Conservation (phyloP, 2,329 filamentous ascomycete species). For the Aspergillus sp. region DNA sequence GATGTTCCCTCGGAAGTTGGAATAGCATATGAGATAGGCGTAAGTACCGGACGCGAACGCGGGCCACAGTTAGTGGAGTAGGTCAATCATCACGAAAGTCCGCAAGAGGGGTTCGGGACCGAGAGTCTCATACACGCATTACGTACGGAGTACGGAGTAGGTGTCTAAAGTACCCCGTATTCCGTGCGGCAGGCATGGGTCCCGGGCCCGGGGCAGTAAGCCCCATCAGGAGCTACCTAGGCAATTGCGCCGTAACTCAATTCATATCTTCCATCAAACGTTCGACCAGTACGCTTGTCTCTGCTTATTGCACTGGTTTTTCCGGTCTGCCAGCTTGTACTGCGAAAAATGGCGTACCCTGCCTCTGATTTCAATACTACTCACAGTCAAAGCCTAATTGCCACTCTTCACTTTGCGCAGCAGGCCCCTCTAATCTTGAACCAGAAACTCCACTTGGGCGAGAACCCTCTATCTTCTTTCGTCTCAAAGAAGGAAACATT, state of each 20-base stretch:
- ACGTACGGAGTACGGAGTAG: too few species aligned
- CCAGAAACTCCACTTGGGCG: slow-evolving; percentile 49
- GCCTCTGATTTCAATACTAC: slow-evolving; percentile 14
- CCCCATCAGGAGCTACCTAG: too few species aligned
- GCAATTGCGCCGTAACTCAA: too few species aligned
- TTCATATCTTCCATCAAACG: too few species aligned
- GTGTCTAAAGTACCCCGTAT: too few species aligned
- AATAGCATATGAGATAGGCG: not conserved
- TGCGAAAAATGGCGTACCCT: slow-evolving; percentile 11
- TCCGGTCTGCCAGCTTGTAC: not conserved
- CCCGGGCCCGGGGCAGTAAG: too few species aligned
- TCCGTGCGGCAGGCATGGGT: too few species aligned
- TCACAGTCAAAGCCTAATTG: slow-evolving; percentile 45
- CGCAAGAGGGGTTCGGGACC: too few species aligned
- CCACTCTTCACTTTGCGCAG: slow-evolving; percentile 45
- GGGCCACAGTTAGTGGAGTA: too few species aligned
- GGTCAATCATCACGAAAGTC: too few species aligned
- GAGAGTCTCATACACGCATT: too few species aligned
- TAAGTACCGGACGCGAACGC: too few species aligned
- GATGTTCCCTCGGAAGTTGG: not conserved
- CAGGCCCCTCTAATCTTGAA: slow-evolving; percentile 42
- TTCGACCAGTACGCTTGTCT: not conserved
- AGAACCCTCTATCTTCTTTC: slow-evolving; percentile 46
- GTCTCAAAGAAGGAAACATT: slow-evolving; percentile 63
- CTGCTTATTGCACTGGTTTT: not conserved